phyloP scores from a whole-genome alignment of 345 rosid species.

The Pelargonium nanum region DNA sequence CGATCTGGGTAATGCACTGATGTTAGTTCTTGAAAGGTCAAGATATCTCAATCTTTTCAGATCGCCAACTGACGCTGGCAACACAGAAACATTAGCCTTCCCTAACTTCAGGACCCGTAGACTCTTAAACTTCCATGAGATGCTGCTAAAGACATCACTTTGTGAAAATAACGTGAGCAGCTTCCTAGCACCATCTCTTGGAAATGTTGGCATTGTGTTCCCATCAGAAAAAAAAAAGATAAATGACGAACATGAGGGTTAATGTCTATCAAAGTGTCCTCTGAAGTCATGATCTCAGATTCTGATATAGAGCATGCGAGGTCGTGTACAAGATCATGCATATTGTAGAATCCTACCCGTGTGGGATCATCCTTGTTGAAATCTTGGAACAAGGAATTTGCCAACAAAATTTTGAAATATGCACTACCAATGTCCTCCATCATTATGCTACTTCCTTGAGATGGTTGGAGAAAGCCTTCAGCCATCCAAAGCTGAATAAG shows the following conservation, averaged over 20 bases:
- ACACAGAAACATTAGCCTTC: background rate
- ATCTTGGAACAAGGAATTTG: constrained; percentile 19
- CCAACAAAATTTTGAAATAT: constrained; percentile 14
- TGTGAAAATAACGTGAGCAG: background rate
- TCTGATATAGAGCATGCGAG: constrained; percentile 16
- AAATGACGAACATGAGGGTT: constrained; percentile 2
- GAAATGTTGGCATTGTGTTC: background rate
- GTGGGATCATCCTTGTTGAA: too few species aligned
- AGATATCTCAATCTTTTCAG: constrained; percentile 19
- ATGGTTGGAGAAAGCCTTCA: constrained; percentile 12
- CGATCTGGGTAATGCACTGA: constrained; percentile 12
- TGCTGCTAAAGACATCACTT: background rate
- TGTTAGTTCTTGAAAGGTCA: background rate
- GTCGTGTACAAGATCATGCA: constrained; percentile 24
- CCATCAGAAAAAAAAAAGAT: background rate
- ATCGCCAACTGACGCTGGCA: background rate
- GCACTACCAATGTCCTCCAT: constrained; percentile 9
- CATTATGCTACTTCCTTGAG: background rate
- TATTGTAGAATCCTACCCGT: too few species aligned
- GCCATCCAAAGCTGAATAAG: constrained; percentile 22
- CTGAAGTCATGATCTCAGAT: background rate
- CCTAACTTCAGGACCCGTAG: constrained; percentile 1
- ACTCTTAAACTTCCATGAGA: background rate
- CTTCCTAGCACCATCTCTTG: background rate
- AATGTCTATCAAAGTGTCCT: background rate